Evolutionary conservation across 2,329 filamentous ascomycete species (phyloP), one percentile per base, ranked within the genome.

Genomic region (Microsporum audouinii): DNA sequence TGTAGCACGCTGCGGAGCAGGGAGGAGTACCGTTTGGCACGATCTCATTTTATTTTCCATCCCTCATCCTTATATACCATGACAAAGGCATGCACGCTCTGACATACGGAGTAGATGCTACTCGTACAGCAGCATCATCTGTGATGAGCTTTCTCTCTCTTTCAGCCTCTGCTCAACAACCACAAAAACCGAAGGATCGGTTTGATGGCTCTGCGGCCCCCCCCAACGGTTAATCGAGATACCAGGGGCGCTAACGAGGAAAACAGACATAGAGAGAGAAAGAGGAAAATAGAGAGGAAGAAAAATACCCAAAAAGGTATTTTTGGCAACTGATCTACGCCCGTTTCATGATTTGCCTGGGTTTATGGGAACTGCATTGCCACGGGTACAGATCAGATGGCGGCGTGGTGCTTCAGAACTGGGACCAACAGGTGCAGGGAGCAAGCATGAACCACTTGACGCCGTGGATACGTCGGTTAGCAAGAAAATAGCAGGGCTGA

Each of bases 1-100:
- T 53, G 49, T 53, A 53, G 49, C 49, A 53, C 49, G 29, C 49
- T 53, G 49, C 49, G 49, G 49, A 53, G 49, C n/a, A 53, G 49
- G 39, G 27, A 53, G 49, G 49, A 53, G 49, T 33, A 53, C 27
- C 27, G 14, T 53, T 53, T 33, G 49, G 49, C 27, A 47, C 43
- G 43, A 47, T 29, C 43, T 47, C 43, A 47, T 47, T 47, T 47
- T 17, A 53, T 34, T 53, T 33, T 33, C 27, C 49, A 49, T 53
- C 49, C 12, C 31, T 33, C 31, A 31, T 33, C 45, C 45, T 27
- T n/a, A 49, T 49, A 27, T 49, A 43, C 8, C 49, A 53, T 53
- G 49, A 53, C 49, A 53, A 53, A 53, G 49, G 31, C 27, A 53
- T 53, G 49, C 29, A 17, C 45, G 27, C 27, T 31, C 27, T 53